These are phyloP conservation scores for Gryganskiella cystojenkinii DNA, from an alignment of 192 early-diverging fungal species.

Conservation along the genomic window DNA sequence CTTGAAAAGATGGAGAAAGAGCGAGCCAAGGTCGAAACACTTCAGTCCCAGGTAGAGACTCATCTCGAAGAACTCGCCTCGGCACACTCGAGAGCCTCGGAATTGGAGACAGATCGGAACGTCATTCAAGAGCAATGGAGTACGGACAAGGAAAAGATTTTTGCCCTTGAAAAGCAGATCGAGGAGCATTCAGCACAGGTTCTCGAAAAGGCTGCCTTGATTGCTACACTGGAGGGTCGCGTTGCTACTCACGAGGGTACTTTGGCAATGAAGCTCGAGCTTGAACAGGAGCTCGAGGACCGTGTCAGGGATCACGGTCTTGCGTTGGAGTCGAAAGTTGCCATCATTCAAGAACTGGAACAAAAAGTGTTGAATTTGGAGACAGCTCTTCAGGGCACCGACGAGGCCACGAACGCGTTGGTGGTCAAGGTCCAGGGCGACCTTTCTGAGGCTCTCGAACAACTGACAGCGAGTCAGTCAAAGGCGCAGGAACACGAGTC, in stretches of 20 bases:
- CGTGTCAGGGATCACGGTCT: neutral
- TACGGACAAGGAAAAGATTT: constrained; percentile 33
- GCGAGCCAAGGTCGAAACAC: constrained; percentile 33
- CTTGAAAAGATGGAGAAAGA: constrained; percentile 46
- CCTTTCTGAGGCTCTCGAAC: constrained; percentile 13
- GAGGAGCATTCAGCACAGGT: constrained; percentile 17
- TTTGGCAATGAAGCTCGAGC: constrained; percentile 3
- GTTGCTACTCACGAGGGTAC: constrained; percentile 17
- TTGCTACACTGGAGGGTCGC: constrained; percentile 15
- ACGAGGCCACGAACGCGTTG: neutral
- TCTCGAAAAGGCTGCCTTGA: constrained; percentile 20
- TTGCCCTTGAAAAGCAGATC: constrained; percentile 27
- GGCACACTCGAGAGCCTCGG: constrained; percentile 21
- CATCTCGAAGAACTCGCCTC: constrained; percentile 23
- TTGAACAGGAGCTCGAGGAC: constrained; percentile 26
- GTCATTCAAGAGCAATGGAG: constrained; percentile 31
- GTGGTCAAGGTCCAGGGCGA: constrained; percentile 21
- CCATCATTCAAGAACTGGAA: constrained; percentile 26
- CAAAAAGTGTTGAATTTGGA: constrained; percentile 15
- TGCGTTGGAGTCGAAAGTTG: constrained; percentile 10
- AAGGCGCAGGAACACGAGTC: constrained; percentile 26
- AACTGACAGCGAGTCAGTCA: constrained; percentile 18
- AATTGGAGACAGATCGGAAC: constrained; percentile 34
- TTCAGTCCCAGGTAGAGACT: constrained; percentile 41
- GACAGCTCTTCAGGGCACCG: neutral